These are phyloP conservation scores for Aspergillus piperis DNA, from an alignment of 2,329 filamentous ascomycete genomes.

Conservation along the genomic window DNA sequence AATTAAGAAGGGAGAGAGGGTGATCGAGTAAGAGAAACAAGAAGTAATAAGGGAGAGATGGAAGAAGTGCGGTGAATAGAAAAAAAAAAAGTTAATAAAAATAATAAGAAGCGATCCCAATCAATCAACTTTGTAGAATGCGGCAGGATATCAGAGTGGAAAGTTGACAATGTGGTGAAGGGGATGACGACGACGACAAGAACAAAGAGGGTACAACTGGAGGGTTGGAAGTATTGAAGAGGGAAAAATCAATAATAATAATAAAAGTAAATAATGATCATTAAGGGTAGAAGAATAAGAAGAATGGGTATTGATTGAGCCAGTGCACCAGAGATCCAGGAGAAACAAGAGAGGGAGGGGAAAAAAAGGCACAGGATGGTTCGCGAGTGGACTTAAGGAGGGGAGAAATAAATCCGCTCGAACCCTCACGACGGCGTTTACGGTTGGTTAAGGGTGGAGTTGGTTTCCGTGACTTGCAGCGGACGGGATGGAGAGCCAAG, in stretches of 20 bases:
- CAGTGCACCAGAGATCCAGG: neutral
- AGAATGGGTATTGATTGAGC: neutral
- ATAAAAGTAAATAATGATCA: neutral
- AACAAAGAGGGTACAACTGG: neutral
- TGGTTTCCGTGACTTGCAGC: constrained; percentile 18
- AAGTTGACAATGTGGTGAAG: neutral
- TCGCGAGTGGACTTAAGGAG: constrained; percentile 10
- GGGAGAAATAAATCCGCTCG: constrained; percentile 9
- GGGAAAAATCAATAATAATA: neutral
- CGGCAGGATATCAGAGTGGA: neutral
- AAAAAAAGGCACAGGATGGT: constrained; percentile 11
- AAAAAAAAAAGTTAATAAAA: neutral
- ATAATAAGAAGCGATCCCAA: neutral
- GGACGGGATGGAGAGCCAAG: constrained; percentile 7
- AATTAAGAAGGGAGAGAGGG: constrained; percentile 3
- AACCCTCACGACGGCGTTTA: too few species aligned
- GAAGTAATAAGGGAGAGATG: too few species aligned
- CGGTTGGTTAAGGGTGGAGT: constrained; percentile 14
- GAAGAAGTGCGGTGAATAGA: neutral
- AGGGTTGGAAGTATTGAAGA: neutral
- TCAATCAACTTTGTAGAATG: neutral
- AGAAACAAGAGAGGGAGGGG: neutral
- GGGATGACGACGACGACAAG: neutral
- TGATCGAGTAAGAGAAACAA: neutral
- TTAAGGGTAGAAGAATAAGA: neutral